phyloP scores from a whole-genome alignment of 345 rosid species.

The Pistacia atlantica region DNA sequence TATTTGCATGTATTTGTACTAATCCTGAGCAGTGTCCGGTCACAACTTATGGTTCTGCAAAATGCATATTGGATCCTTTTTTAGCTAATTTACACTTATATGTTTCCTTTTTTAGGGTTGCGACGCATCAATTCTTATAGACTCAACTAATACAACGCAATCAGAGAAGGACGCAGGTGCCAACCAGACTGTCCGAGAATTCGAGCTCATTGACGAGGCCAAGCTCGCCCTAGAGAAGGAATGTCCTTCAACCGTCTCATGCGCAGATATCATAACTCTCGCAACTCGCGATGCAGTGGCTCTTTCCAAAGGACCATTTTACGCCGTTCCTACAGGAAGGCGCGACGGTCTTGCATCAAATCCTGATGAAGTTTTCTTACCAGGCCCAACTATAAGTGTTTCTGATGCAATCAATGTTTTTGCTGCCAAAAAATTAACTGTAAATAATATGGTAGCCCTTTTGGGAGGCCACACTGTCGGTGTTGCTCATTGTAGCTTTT shows the following conservation, averaged over 20 bases:
- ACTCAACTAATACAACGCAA: constrained; percentile 38
- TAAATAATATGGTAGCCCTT: constrained; percentile 68
- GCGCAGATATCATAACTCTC: constrained; percentile 64
- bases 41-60: too few species aligned
- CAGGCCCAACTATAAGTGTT: constrained; percentile 53
- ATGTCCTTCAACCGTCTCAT: constrained; percentile 70
- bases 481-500: constrained; percentile 60
- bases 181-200: constrained; percentile 65
- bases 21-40: too few species aligned
- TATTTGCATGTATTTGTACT: too few species aligned
- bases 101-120: constrained; percentile 51
- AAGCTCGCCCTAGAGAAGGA: constrained; percentile 54
- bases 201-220: constrained; percentile 56
- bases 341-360: constrained; percentile 60
- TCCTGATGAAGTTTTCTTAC: constrained; percentile 53
- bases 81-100: not conserved
- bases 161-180: constrained; percentile 73
- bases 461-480: constrained; percentile 84
- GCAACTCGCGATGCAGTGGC: constrained; percentile 65
- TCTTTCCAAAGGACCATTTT: constrained; percentile 60
- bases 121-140: constrained; percentile 77
- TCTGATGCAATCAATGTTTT: constrained; percentile 40
- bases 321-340: constrained; percentile 55
- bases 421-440: constrained; percentile 42
- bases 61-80: too few species aligned